Percentiles rank a stretch among this genome's conserved stretches.
These are phyloP conservation scores for Syzygium oleosum DNA, from an alignment of 345 rosid genomes.

Conservation along the genomic window DNA sequence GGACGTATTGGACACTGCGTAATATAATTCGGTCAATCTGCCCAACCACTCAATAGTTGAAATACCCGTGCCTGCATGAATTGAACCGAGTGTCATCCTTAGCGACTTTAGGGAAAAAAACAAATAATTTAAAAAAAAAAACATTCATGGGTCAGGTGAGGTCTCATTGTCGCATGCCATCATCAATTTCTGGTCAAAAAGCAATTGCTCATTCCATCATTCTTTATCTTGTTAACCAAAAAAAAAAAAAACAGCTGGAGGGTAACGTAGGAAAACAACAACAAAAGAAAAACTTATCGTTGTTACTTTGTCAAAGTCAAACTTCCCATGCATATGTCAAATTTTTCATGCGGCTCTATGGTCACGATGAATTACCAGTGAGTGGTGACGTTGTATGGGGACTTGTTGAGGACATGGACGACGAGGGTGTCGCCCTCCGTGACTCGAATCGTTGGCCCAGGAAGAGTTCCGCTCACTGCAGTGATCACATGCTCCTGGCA, in stretches of 20 bases:
- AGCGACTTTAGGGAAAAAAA: not conserved
- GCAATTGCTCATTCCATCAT: not conserved
- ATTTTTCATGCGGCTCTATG: not conserved
- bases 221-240: not conserved
- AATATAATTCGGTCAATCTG: slow-evolving; percentile 73
- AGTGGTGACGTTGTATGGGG: slow-evolving; percentile 75
- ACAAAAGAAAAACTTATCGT: not conserved
- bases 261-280: not conserved
- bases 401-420: slow-evolving; percentile 67
- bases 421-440: slow-evolving; percentile 73
- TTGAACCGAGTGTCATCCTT: not conserved
- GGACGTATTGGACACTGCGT: slow-evolving; percentile 83
- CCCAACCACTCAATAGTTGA: slow-evolving; percentile 63
- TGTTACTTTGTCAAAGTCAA: not conserved
- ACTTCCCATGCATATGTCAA: not conserved
- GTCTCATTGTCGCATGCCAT: not conserved
- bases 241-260: not conserved
- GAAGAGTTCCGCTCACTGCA: slow-evolving; percentile 65
- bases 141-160: not conserved
- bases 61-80: slow-evolving; percentile 71
- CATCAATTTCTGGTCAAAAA: not conserved
- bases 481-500: slow-evolving; percentile 54
- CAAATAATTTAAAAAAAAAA: not conserved
- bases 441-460: slow-evolving; percentile 60
- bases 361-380: slow-evolving; percentile 52